A percentile compares a stretch with the other conserved stretches of the same genome.
Evolutionary conservation across 179 eudicot genomes (phyloP).

Genomic region (Carnegiea gigantea): DNA sequence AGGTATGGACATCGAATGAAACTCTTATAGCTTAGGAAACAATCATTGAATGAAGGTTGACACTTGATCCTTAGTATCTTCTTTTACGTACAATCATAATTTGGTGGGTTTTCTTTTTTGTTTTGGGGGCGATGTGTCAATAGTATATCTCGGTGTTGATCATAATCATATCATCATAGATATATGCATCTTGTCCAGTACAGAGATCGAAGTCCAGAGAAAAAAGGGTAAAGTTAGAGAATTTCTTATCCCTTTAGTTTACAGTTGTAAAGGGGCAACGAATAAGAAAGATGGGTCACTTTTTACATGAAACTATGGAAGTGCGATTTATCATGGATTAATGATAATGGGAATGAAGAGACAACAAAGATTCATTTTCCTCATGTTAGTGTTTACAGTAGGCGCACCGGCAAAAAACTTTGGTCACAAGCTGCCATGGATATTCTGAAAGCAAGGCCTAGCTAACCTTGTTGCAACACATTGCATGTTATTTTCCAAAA

Average conservation of each 20-base stretch:
- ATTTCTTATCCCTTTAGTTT: constrained; percentile 10
- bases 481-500: neutral
- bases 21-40: too few relatives aligned
- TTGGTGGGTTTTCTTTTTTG: too few relatives aligned
- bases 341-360: constrained; percentile 22
- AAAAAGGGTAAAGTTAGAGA: neutral
- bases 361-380: constrained; percentile 9
- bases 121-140: too few relatives aligned
- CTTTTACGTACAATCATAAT: too few relatives aligned
- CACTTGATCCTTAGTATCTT: too few relatives aligned
- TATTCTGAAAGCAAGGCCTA: constrained; percentile 15
- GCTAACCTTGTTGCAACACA: neutral
- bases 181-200: neutral
- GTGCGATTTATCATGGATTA: constrained; percentile 6
- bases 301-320: neutral
- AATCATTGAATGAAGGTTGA: too few relatives aligned
- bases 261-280: constrained; percentile 20
- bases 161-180: too few relatives aligned
- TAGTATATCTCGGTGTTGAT: too few relatives aligned
- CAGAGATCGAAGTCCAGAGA: neutral
- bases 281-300: neutral
- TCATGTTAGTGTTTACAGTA: constrained; percentile 21
- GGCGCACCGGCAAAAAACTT: neutral
- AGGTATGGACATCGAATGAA: too few relatives aligned
- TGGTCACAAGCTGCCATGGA: constrained; percentile 7